These are phyloP conservation scores for Plantago ovata DNA, from an alignment of 257 asterid genomes.

Conservation along the genomic window DNA sequence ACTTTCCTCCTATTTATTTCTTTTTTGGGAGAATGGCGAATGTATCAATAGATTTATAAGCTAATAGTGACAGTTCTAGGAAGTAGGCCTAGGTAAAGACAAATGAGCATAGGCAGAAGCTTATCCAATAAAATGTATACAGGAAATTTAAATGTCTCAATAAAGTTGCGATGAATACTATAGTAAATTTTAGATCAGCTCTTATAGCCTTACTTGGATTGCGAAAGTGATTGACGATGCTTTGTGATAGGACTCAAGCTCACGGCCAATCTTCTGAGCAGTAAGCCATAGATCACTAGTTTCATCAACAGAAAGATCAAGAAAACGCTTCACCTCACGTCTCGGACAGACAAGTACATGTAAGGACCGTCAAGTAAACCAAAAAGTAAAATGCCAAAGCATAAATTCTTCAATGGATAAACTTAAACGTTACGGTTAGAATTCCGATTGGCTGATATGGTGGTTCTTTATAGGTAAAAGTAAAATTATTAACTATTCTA, in stretches of 20 bases:
- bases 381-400: conserved; percentile 19
- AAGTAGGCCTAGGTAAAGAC: no score
- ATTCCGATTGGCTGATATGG: no score
- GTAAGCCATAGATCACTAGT: conserved; percentile 73
- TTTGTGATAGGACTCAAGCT: conserved; percentile 78
- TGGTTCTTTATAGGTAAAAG: no score
- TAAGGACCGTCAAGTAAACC: conserved; percentile 57
- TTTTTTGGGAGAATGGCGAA: no score
- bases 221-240: conserved; percentile 82
- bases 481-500: no score
- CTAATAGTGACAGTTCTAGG: no score
- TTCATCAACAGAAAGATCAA: conserved; percentile 80
- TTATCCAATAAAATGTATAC: neutral
- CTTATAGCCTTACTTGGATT: conserved; percentile 67
- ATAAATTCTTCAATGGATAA: neutral
- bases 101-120: no score
- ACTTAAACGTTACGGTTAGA: neutral
- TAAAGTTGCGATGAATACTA: neutral
- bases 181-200: neutral
- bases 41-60: no score
- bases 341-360: conserved; percentile 95
- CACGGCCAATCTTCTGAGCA: conserved; percentile 72
- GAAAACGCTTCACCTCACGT: conserved; percentile 76
- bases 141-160: conserved; percentile 3
- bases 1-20: no score